Percentiles rank a stretch among this genome's conserved stretches.
These are phyloP conservation scores for Cercospora citrullina DNA, from an alignment of 2,329 filamentous ascomycete species.

Conservation along the genomic window DNA sequence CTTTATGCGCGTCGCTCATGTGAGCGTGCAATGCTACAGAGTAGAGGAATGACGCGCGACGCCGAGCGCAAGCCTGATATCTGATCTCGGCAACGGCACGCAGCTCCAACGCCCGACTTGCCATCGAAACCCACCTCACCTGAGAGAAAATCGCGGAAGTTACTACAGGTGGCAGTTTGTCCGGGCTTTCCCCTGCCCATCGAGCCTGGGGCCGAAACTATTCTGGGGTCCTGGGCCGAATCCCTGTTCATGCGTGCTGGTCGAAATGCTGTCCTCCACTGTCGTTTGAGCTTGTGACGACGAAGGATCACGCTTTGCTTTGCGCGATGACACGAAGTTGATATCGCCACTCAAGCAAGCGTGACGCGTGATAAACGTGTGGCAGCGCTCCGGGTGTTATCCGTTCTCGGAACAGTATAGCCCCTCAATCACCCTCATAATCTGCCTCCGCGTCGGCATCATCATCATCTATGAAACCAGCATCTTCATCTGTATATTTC, in stretches of 20 bases:
- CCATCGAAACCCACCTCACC: slow-evolving; percentile 1
- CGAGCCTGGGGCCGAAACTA: slow-evolving; percentile 3
- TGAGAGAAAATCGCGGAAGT: background rate
- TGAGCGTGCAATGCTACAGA: slow-evolving; percentile 9
- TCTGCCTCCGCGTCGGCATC: slow-evolving; percentile 40
- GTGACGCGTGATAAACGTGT: background rate
- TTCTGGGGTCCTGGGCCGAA: background rate
- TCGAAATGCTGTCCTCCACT: background rate
- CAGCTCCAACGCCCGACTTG: background rate
- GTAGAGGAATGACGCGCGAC: slow-evolving; percentile 2
- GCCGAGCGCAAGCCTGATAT: background rate
- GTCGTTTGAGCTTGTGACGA: background rate
- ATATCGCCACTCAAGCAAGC: background rate
- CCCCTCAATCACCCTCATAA: slow-evolving; percentile 36
- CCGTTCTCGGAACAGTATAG: background rate
- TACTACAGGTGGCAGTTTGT: background rate
- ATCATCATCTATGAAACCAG: slow-evolving; percentile 41
- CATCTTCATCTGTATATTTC: slow-evolving; percentile 35
- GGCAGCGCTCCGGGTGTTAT: background rate
- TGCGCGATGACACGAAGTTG: background rate
- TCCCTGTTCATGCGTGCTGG: background rate
- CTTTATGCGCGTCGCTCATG: slow-evolving; percentile 6
- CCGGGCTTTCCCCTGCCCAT: slow-evolving; percentile 7
- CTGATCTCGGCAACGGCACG: background rate
- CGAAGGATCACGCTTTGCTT: background rate